phyloP scores from a whole-genome alignment of 805 yeast species.

The Hemisphaericaspora nanyangensis region DNA sequence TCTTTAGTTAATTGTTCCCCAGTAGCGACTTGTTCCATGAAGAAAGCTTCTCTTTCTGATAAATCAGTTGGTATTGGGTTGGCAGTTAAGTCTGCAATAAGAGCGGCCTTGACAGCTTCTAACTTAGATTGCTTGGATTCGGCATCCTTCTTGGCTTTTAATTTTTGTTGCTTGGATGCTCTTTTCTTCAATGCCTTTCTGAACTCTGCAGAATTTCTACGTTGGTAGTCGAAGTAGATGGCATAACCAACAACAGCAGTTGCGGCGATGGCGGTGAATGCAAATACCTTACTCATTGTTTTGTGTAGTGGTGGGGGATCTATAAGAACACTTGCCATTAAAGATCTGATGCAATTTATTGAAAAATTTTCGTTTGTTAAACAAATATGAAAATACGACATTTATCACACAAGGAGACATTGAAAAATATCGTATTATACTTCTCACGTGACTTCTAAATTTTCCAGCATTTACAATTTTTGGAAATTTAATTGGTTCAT shows the following conservation, averaged over 20 bases:
- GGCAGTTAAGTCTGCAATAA: slow-evolving; percentile 58
- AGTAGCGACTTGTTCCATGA: slow-evolving; percentile 75
- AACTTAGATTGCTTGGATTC: slow-evolving; percentile 52
- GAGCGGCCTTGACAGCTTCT: slow-evolving; percentile 55
- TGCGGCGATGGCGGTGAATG: slow-evolving; percentile 43
- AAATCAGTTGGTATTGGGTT: slow-evolving; percentile 75
- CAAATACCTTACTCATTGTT: slow-evolving; percentile 12
- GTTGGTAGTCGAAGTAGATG: slow-evolving; percentile 84
- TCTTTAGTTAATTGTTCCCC: slow-evolving; percentile 78
- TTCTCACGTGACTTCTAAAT: not conserved
- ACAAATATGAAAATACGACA: too few relatives aligned
- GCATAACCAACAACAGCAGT: slow-evolving; percentile 70
- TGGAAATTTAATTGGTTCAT: too few relatives aligned
- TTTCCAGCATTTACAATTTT: too few relatives aligned
- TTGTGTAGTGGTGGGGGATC: too few relatives aligned
- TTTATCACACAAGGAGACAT: too few relatives aligned
- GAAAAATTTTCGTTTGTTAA: not conserved
- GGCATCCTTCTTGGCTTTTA: slow-evolving; percentile 11
- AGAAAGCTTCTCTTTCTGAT: slow-evolving; percentile 68
- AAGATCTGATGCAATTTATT: too few relatives aligned
- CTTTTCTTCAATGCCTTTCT: slow-evolving; percentile 69
- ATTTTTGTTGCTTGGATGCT: slow-evolving; percentile 56
- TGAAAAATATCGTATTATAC: too few relatives aligned
- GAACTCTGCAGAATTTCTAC: slow-evolving; percentile 80
- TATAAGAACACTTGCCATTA: too few relatives aligned